Evolutionary conservation across 2,329 filamentous ascomycete species (phyloP), one percentile per base, ranked within the genome.

Genomic region (Clonostachys solani): DNA sequence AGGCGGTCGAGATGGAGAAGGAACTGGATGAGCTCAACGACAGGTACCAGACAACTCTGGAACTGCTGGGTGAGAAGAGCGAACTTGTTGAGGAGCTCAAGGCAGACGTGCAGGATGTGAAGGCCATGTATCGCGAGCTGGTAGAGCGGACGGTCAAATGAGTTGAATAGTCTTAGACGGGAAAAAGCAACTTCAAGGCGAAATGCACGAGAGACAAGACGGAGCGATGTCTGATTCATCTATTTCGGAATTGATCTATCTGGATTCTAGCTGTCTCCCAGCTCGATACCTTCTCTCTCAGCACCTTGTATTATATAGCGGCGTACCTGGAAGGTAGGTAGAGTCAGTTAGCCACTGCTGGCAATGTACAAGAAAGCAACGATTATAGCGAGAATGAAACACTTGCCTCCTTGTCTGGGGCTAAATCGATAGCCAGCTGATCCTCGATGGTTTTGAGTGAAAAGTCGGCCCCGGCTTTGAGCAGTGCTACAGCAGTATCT

Each of bases 41-140:
- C 52, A 78, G 92, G 57, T 96, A 97, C 63, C 84, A 95, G 62
- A 94, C 91, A 13, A 95, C 90, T 50, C 74, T 99, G 46, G 92
- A 97, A 71, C 86, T 97, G 83, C 71, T 99, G 48, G 94, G 94
- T 2, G 94, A 99, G 78, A 96, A 96, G 80, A 96, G 90, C 65
- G 94, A 99, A 74, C 73, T 87, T 60, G 92, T 96, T 3, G 91
- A 96, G 61, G 94, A 99, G 74, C 72, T 99, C 55, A 83, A 78
- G 65, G 86, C 87, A 12, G 94, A 97, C 73, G 87, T 99, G 46
- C 76, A 84, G 54, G 94, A 99, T 73, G 77, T 99, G 64, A 99
- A 99, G 74, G 86, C 85, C 60, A 96, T 99, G 78, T 97, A 97
- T 72, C 83, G 90, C 54, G 92, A 97, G 62, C 69, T 99, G 64